phyloP scores from a whole-genome alignment of 2,329 filamentous ascomycete species.

The Ophiosphaerella korrae region DNA sequence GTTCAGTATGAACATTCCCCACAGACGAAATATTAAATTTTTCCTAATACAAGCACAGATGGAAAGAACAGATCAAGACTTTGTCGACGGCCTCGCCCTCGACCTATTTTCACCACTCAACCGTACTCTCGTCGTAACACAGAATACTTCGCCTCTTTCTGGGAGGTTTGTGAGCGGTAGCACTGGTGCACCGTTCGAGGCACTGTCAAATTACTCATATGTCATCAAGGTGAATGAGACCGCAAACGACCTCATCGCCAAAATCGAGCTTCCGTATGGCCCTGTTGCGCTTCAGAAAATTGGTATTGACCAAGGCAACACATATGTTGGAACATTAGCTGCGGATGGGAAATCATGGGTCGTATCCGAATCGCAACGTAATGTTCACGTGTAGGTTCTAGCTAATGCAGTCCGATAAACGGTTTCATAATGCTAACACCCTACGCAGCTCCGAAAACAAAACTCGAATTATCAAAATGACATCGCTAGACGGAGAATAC shows the following conservation, averaged over 20 bases:
- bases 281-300: constrained; percentile 14
- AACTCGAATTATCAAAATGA: constrained; percentile 41
- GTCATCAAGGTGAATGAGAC: constrained; percentile 40
- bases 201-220: constrained; percentile 39
- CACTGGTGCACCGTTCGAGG: constrained; percentile 35
- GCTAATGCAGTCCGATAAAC: background rate
- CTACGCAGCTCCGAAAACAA: constrained; percentile 30
- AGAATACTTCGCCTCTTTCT: constrained; percentile 25
- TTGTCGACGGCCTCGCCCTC: constrained; percentile 40
- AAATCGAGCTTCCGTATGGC: constrained; percentile 41
- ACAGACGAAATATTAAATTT: background rate
- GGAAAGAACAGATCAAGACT: constrained; percentile 37
- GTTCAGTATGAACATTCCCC: no score
- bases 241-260: constrained; percentile 42
- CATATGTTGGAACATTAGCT: constrained; percentile 16
- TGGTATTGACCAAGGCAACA: constrained; percentile 22
- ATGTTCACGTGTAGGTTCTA: constrained; percentile 27
- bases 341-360: constrained; percentile 40
- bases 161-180: constrained; percentile 36
- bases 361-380: constrained; percentile 34
- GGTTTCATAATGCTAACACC: background rate
- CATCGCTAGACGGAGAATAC: constrained; percentile 39
- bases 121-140: constrained; percentile 35
- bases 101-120: constrained; percentile 42
- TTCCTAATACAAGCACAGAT: constrained; percentile 9